phyloP scores from a whole-genome alignment of 768 basidiomycete genomes.

The Sutorius australiensis region DNA sequence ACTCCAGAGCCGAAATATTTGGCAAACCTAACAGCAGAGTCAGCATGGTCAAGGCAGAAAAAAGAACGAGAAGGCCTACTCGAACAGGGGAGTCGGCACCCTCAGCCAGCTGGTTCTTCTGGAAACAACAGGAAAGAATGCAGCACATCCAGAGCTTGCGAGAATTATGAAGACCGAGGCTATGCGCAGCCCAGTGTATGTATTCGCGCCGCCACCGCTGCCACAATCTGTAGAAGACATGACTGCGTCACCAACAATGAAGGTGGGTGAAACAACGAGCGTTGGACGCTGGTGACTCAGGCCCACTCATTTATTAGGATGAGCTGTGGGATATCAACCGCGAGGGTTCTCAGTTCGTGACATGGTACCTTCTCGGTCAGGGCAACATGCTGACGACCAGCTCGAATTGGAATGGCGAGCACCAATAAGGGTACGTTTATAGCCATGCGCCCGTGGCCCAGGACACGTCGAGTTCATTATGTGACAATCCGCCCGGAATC shows the following conservation, averaged over 20 bases:
- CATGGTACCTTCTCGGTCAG: constrained; percentile 23
- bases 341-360: constrained; percentile 21
- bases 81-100: constrained; percentile 44
- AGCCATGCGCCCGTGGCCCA: not conserved
- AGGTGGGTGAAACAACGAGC: not conserved
- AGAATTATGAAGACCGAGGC: constrained; percentile 76
- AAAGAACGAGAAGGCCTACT: constrained; percentile 46
- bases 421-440: not conserved
- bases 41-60: not conserved
- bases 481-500: no score
- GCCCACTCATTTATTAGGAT: not conserved
- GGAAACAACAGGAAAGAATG: constrained; percentile 70
- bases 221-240: constrained; percentile 41
- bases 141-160: constrained; percentile 52
- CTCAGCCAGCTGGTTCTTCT: constrained; percentile 46
- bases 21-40: constrained; percentile 52
- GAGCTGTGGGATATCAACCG: constrained; percentile 20
- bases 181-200: constrained; percentile 53
- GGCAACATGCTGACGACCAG: not conserved
- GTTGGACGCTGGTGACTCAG: not conserved
- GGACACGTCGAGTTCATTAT: not conserved
- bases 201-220: constrained; percentile 47
- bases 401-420: no score
- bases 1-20: constrained; percentile 92
- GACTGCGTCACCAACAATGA: not conserved